A percentile compares a stretch with the other conserved stretches of the same genome.
phyloP scores from a whole-genome alignment of 257 asterid species.

The Scutellaria barbata region DNA sequence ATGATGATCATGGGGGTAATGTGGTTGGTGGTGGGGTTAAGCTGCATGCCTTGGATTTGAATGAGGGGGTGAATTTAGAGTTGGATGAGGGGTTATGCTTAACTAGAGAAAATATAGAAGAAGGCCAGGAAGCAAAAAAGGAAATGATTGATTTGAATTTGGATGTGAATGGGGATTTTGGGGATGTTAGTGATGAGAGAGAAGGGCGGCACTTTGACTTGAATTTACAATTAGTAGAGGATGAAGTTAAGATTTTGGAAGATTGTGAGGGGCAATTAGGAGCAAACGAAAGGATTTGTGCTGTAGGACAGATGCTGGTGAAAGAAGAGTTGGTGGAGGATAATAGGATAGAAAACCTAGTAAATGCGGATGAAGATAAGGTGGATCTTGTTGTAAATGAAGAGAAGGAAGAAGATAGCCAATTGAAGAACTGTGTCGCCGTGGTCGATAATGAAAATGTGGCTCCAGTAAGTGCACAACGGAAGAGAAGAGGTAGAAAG shows the following conservation, averaged over 20 bases:
- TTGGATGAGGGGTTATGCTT: slow-evolving; percentile 39
- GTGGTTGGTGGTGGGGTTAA: slow-evolving; percentile 46
- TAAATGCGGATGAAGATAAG: slow-evolving; percentile 24
- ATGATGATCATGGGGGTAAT: slow-evolving; percentile 44
- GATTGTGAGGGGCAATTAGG: slow-evolving; percentile 35
- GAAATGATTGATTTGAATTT: slow-evolving; percentile 75
- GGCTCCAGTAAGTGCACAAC: slow-evolving; percentile 40
- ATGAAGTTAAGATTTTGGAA: slow-evolving; percentile 51
- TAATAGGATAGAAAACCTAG: slow-evolving; percentile 33
- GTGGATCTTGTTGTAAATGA: slow-evolving; percentile 28
- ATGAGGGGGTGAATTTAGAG: slow-evolving; percentile 48
- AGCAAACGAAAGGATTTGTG: slow-evolving; percentile 32
- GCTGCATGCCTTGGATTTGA: slow-evolving; percentile 61
- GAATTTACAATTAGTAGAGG: slow-evolving; percentile 70
- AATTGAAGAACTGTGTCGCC: slow-evolving; percentile 35
- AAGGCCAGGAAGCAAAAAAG: slow-evolving; percentile 32
- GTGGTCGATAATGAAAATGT: slow-evolving; percentile 43
- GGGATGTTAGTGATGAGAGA: slow-evolving; percentile 38
- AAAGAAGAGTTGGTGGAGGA: slow-evolving; percentile 39
- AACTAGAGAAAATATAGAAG: slow-evolving; percentile 31
- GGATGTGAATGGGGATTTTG: slow-evolving; percentile 57
- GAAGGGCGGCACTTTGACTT: slow-evolving; percentile 66
- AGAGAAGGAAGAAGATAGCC: slow-evolving; percentile 41
- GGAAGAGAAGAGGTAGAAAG: slow-evolving; percentile 72
- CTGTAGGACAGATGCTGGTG: slow-evolving; percentile 35